These are phyloP conservation scores for Carex kokanica DNA, from an alignment of 176 grass and related monocot species.

Conservation along the genomic window DNA sequence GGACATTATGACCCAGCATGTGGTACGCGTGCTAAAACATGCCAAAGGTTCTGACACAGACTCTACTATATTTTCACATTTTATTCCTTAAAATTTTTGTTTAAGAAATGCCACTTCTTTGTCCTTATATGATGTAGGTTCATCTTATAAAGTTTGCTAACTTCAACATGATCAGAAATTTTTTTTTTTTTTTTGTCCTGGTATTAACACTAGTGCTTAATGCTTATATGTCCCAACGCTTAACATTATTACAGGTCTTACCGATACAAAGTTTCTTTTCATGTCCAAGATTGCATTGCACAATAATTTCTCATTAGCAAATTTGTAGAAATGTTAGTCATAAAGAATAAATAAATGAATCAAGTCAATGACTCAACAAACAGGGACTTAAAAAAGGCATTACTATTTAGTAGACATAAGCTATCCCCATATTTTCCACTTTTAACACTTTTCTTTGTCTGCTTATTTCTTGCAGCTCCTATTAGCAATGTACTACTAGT, in stretches of 20 bases:
- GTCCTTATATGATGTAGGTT: not conserved
- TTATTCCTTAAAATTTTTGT: not conserved
- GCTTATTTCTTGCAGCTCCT: constrained; percentile 14
- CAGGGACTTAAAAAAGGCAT: not conserved
- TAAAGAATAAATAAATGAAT: constrained; percentile 5
- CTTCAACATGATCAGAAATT: not conserved
- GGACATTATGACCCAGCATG: constrained; percentile 19
- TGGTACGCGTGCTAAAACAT: constrained; percentile 14
- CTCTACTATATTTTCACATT: not conserved
- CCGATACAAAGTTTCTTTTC: not conserved
- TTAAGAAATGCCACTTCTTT: not conserved
- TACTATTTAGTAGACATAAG: not conserved
- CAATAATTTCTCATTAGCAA: not conserved
- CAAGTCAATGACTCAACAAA: not conserved
- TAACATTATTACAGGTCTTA: not conserved
- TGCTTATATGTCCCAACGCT: not conserved
- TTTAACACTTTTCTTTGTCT: not conserved
- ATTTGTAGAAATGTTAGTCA: not conserved
- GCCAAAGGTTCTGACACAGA: constrained; percentile 11
- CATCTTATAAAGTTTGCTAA: not conserved
- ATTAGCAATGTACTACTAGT: constrained; percentile 22
- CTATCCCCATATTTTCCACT: not conserved
- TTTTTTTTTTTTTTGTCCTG: not conserved
- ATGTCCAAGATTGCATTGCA: not conserved
- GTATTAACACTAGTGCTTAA: not conserved